Conservation (phyloP, 2,329 filamentous ascomycete species). For the Penicillium fuscoglaucum region DNA sequence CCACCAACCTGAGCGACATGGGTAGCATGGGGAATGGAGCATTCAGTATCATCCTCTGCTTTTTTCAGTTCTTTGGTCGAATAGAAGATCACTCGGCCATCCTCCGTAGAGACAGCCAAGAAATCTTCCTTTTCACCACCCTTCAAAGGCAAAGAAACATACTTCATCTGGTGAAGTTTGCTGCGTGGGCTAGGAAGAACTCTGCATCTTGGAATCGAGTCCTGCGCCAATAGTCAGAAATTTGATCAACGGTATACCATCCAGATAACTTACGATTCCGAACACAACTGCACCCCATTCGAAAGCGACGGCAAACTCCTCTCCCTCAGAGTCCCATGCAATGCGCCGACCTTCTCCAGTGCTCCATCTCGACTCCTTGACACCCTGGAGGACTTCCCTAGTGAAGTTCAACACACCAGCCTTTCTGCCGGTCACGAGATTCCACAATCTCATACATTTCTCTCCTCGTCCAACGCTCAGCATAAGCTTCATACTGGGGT, state of each 20-base stretch:
- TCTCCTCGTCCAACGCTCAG: slow-evolving; percentile 88
- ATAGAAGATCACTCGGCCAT: slow-evolving; percentile 83
- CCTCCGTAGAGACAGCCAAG: slow-evolving; percentile 81
- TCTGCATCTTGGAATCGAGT: slow-evolving; percentile 76
- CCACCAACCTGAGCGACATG: slow-evolving; percentile 78
- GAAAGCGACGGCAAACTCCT: slow-evolving; percentile 87
- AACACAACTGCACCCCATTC: slow-evolving; percentile 83
- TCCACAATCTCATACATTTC: slow-evolving; percentile 91
- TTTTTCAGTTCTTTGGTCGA: slow-evolving; percentile 57
- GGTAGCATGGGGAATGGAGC: slow-evolving; percentile 60
- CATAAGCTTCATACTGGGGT: slow-evolving; percentile 96
- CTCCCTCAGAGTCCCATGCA: slow-evolving; percentile 72
- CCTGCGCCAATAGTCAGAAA: slow-evolving; percentile 41
- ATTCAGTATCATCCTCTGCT: slow-evolving; percentile 47
- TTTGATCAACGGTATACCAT: not conserved
- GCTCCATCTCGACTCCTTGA: slow-evolving; percentile 73
- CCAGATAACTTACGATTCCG: slow-evolving; percentile 60
- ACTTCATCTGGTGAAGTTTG: slow-evolving; percentile 81
- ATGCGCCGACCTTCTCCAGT: slow-evolving; percentile 82
- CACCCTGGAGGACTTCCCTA: slow-evolving; percentile 67
- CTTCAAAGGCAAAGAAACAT: slow-evolving; percentile 56
- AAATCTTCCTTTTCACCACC: slow-evolving; percentile 52
- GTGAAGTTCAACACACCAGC: slow-evolving; percentile 87
- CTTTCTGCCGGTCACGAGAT: slow-evolving; percentile 93
- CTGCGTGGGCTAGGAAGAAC: slow-evolving; percentile 67